Conservation (phyloP, 1,139 yeast genomes). For the Protomyces inundatus region DNA sequence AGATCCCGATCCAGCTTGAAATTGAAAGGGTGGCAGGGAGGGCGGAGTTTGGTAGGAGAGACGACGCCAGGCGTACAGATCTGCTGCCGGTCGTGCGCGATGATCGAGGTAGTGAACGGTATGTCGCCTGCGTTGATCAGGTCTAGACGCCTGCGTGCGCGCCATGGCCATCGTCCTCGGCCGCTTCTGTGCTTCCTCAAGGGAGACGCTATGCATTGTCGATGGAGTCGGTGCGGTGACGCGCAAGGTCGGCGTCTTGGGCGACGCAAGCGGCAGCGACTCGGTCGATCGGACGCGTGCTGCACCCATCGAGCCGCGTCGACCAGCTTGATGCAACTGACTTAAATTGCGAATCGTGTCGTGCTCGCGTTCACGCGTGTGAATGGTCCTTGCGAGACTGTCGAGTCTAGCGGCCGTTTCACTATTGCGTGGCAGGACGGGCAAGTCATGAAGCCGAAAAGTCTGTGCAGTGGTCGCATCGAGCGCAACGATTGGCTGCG, state of each 20-base stretch:
- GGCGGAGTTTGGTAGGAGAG: neutral
- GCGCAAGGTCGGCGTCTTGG: no score
- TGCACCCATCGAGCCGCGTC: neutral
- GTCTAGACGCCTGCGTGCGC: no score
- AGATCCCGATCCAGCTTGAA: neutral
- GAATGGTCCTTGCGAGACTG: neutral
- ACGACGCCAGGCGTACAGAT: neutral
- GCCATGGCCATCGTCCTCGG: no score
- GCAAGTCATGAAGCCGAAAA: no score
- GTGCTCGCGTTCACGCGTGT: neutral
- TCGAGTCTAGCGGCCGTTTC: no score
- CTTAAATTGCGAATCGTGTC: neutral
- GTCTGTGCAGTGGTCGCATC: no score
- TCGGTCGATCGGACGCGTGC: neutral
- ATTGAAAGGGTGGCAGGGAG: neutral
- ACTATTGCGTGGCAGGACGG: no score
- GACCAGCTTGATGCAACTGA: neutral
- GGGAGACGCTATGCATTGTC: no score
- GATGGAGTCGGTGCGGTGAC: no score
- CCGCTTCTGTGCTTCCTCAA: no score
- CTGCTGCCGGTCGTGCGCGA: neutral
- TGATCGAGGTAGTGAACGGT: neutral
- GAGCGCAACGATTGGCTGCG: no score
- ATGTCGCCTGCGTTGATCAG: neutral
- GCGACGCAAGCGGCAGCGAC: neutral